These are phyloP conservation scores for Pholiota conissans DNA, from an alignment of 768 basidiomycete genomes.

Conservation along the genomic window DNA sequence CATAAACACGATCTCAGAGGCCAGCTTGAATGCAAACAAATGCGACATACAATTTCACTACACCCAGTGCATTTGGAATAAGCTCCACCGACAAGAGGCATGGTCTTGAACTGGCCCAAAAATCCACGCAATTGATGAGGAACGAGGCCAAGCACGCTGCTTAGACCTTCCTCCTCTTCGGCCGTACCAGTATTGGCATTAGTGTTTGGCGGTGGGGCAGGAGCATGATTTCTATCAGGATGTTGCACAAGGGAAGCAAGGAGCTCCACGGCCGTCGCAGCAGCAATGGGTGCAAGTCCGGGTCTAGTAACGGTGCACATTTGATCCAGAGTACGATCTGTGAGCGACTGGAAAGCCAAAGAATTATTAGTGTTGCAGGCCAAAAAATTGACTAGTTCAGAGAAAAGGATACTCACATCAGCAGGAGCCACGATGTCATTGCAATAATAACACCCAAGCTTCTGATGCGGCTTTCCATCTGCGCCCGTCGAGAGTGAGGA, in stretches of 20 bases:
- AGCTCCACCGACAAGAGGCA: conserved; percentile 84
- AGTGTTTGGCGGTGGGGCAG: conserved; percentile 59
- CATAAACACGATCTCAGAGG: neutral
- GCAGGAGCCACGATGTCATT: conserved; percentile 97
- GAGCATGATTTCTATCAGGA: conserved; percentile 67
- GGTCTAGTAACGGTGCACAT: conserved; percentile 99
- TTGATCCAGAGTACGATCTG: conserved; percentile 93
- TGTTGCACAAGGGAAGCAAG: conserved; percentile 89
- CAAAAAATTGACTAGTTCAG: too few relatives aligned
- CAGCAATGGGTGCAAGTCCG: conserved; percentile 90
- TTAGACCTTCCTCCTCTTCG: conserved; percentile 28
- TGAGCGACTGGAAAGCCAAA: conserved; percentile 40
- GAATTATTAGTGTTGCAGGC: too few relatives aligned
- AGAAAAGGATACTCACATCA: conserved; percentile 55
- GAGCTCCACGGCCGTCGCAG: conserved; percentile 90
- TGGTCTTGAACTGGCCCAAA: conserved; percentile 81
- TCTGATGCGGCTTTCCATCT: conserved; percentile 29
- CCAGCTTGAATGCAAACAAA: too few relatives aligned
- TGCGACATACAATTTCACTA: conserved; percentile 66
- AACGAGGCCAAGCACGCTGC: conserved; percentile 76
- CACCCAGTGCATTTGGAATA: conserved; percentile 92
- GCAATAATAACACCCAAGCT: conserved; percentile 95
- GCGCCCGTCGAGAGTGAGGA: conserved; percentile 26
- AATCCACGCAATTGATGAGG: conserved; percentile 95
- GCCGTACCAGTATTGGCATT: conserved; percentile 25